Base-by-base conservation (phyloP, 2,329 filamentous ascomycete species). In the Zasmidium cellare region DNA sequence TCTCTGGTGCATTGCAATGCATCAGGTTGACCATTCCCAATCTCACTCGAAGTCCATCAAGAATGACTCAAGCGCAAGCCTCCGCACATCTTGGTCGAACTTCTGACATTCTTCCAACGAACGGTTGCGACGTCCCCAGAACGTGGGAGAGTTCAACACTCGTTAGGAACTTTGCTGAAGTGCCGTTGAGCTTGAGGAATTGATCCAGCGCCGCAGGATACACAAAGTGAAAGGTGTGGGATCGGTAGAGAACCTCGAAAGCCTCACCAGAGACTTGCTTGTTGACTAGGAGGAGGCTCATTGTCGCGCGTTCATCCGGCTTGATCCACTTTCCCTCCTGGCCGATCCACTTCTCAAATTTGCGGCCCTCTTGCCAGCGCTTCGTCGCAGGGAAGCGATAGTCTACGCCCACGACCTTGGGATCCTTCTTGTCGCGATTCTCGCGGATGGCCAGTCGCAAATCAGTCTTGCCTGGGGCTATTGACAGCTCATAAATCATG, bases 181-280 rank as follows among this genome's bases (percentile, higher is more conserved):
- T n/a, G 6, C 3, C 16, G 35, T 41, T 41, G 11, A 41, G 35
- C 35, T 14, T 41, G 12, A 41, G 16, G 35, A 41, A 18, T 18
- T n/a, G 12, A 18, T 9, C 7, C n/a, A 49, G 6, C 9, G 47
- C 23, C 3, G n/a, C 12, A 6, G 25, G 25, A 24, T 24, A 2
- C 12, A 35, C 20, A 31, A 56, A 56, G 14, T 16, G 11, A 22
- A 56, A 56, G 6, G 7, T 20, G 18, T 51, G 51, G 1, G 25
- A n/a, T 28, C 55, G 24, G 16, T 57, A 53, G 6, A 56, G 24
- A 9, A 57, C 35, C 28, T 57, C 51, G 9, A 38, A 14, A 16
- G 48, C 50, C 23, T 57, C 50, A 2, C 25, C 18, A 12, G 25
- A 19, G 16, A 53, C 25, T 18, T 57, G 45, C 20, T 49, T 23